phyloP scores from a whole-genome alignment of 768 basidiomycete species.

The Leccinum variicolor region DNA sequence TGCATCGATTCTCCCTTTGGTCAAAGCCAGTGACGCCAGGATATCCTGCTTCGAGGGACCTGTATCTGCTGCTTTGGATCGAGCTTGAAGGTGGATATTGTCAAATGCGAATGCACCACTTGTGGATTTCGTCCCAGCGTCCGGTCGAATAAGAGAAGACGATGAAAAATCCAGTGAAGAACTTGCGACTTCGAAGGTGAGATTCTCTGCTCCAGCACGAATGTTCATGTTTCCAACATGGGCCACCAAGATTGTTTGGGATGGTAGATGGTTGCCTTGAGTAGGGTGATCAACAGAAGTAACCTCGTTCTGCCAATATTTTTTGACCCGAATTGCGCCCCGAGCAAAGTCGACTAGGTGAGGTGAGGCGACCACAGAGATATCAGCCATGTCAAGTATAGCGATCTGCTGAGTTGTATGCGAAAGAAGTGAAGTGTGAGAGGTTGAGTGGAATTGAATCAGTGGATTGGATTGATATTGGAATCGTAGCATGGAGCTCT shows the following conservation, averaged over 20 bases:
- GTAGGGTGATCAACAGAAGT: background rate
- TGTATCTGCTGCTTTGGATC: slow-evolving; percentile 42
- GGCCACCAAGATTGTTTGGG: slow-evolving; percentile 37
- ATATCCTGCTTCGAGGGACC: slow-evolving; percentile 46
- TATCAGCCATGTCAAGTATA: slow-evolving; percentile 38
- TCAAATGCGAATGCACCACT: slow-evolving; percentile 48
- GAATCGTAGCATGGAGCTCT: slow-evolving; percentile 23
- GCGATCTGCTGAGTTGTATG: slow-evolving; percentile 18
- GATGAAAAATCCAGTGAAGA: slow-evolving; percentile 25
- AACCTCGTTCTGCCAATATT: slow-evolving; percentile 26
- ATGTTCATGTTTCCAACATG: slow-evolving; percentile 45
- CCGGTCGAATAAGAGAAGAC: slow-evolving; percentile 16
- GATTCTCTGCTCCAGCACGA: slow-evolving; percentile 68
- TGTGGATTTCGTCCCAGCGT: slow-evolving; percentile 36
- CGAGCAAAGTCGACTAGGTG: slow-evolving; percentile 60
- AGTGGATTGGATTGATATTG: slow-evolving; percentile 20
- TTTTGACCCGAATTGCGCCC: slow-evolving; percentile 49
- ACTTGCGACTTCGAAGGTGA: slow-evolving; percentile 59
- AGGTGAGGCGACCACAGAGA: slow-evolving; percentile 47
- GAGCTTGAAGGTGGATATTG: slow-evolving; percentile 56
- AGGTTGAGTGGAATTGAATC: slow-evolving; percentile 7
- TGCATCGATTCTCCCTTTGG: slow-evolving; percentile 42
- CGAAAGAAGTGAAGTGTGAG: slow-evolving; percentile 13
- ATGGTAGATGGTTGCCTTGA: slow-evolving; percentile 6
- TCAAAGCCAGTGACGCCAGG: slow-evolving; percentile 57